A percentile compares a stretch with the other conserved stretches of the same genome.
Conservation (phyloP, 306 rosid species). For the Erythrophleum fordii region DNA sequence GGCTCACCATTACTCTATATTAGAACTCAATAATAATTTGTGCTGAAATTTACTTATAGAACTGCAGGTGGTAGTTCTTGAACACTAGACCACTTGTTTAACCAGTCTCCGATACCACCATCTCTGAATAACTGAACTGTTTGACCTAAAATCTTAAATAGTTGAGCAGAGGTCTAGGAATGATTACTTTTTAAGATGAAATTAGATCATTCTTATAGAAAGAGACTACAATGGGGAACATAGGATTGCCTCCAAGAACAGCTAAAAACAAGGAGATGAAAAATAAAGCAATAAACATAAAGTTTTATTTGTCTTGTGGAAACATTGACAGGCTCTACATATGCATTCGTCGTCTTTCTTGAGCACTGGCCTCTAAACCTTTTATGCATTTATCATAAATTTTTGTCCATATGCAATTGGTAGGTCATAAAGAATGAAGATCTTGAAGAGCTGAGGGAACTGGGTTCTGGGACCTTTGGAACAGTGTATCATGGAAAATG, state of each 20-base stretch:
- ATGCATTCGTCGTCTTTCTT: conserved; percentile 14
- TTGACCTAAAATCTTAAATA: background rate
- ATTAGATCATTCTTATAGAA: background rate
- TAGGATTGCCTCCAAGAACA: background rate
- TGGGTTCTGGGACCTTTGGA: conserved; percentile 89
- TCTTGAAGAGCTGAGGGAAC: conserved; percentile 82
- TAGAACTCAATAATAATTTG: background rate
- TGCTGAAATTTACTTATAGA: background rate
- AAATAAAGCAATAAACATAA: background rate
- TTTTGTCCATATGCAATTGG: conserved; percentile 19
- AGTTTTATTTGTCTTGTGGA: conserved; percentile 20
- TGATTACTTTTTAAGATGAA: background rate
- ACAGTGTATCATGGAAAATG: conserved; percentile 90
- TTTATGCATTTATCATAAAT: background rate
- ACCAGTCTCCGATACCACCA: background rate
- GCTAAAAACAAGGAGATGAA: background rate
- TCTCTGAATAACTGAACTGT: background rate
- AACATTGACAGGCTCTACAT: conserved; percentile 3
- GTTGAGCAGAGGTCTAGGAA: background rate
- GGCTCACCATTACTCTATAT: background rate
- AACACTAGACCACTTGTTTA: background rate
- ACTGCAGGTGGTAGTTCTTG: background rate
- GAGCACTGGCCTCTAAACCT: conserved; percentile 18
- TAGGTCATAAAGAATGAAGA: conserved; percentile 81
- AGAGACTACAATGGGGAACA: background rate